These are phyloP conservation scores for Russula abietina DNA, from an alignment of 768 basidiomycete species.

Conservation along the genomic window DNA sequence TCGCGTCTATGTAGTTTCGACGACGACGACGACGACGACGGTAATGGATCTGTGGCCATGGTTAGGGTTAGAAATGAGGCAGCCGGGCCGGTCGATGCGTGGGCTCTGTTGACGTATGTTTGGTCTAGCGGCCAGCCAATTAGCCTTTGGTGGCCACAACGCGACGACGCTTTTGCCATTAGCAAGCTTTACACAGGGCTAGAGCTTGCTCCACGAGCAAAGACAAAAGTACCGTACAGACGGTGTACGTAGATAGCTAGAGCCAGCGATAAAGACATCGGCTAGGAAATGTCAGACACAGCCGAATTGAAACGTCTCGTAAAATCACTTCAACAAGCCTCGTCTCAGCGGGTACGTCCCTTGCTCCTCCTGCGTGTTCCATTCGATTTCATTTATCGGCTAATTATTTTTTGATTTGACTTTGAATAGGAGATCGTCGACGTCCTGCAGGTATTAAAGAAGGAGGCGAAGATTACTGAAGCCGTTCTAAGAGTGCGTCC, in stretches of 20 bases:
- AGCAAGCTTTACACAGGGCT: not conserved
- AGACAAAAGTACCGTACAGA: conserved; percentile 18
- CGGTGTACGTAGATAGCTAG: conserved; percentile 23
- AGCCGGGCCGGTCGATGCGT: not conserved
- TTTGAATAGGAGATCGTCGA: conserved; percentile 51
- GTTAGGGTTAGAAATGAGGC: not conserved
- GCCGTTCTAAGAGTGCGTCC: conserved; percentile 62
- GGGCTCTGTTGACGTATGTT: conserved; percentile 5
- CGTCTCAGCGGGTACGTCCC: conserved; percentile 19
- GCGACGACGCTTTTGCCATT: not conserved
- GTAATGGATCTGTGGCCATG: not conserved
- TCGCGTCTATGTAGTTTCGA: conserved; percentile 28
- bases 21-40: not conserved
- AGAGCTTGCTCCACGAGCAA: conserved; percentile 8
- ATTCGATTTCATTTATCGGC: conserved; percentile 27
- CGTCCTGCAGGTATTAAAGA: conserved; percentile 58
- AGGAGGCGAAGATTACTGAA: conserved; percentile 64
- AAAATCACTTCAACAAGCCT: conserved; percentile 24
- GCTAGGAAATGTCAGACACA: conserved; percentile 22
- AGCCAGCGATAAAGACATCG: conserved; percentile 6
- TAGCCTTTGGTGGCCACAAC: no score
- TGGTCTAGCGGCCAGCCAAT: not conserved
- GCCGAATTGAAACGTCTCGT: conserved; percentile 25
- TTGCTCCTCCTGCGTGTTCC: not conserved
- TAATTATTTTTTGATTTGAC: conserved; percentile 29